These are phyloP conservation scores for Tuber brumale DNA, from an alignment of 495 filamentous ascomycete genomes.

Conservation along the genomic window DNA sequence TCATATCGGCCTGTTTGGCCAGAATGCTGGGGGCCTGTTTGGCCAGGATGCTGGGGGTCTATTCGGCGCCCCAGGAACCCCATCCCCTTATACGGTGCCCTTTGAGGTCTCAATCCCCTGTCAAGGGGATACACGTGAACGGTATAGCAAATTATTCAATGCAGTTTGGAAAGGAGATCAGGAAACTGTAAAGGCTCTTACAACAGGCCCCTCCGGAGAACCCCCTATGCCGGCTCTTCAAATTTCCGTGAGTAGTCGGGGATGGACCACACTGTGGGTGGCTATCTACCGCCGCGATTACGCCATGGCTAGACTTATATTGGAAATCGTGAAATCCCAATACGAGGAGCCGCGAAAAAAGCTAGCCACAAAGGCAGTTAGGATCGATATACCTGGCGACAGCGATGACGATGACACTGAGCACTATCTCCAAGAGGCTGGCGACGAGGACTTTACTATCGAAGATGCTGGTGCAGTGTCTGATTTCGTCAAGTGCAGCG, in stretches of 20 bases:
- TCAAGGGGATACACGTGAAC: slow-evolving; percentile 43
- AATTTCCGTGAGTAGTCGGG: slow-evolving; percentile 34
- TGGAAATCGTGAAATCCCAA: slow-evolving; percentile 62
- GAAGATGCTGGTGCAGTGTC: slow-evolving; percentile 62
- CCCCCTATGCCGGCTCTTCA: slow-evolving; percentile 56
- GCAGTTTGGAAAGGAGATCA: slow-evolving; percentile 37
- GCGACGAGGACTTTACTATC: slow-evolving; percentile 60
- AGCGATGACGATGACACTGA: slow-evolving; percentile 42
- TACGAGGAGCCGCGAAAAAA: slow-evolving; percentile 45
- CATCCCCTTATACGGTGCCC: slow-evolving; percentile 46
- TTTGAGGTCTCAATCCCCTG: slow-evolving; percentile 52
- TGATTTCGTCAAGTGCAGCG: slow-evolving; percentile 55
- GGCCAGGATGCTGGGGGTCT: background rate
- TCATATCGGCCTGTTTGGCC: background rate
- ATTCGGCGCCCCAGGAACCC: slow-evolving; percentile 11
- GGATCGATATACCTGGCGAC: slow-evolving; percentile 33
- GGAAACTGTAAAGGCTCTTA: slow-evolving; percentile 45
- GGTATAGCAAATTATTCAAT: slow-evolving; percentile 30
- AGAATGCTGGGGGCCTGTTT: background rate
- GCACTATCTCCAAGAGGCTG: slow-evolving; percentile 48
- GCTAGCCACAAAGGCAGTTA: slow-evolving; percentile 18
- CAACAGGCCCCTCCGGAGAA: slow-evolving; percentile 48
- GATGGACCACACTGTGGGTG: slow-evolving; percentile 56
- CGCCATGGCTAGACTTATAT: slow-evolving; percentile 54
- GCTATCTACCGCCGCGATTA: slow-evolving; percentile 58